A percentile compares a stretch with the other conserved stretches of the same genome.
Evolutionary conservation across 1,139 yeast species (phyloP).

Genomic region (Candida neerlandica): DNA sequence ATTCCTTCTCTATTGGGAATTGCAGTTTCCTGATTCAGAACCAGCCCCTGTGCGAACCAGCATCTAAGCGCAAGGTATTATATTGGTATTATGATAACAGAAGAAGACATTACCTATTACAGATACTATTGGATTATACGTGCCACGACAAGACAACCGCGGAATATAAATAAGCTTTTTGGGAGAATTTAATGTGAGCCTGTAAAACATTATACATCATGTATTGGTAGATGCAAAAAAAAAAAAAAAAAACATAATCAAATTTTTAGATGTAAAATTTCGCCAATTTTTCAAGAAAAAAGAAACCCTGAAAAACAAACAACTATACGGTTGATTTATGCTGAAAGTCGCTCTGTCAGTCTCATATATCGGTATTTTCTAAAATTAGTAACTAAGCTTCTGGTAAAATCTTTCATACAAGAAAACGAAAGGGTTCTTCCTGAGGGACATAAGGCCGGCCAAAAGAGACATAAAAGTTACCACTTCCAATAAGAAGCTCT

Average conservation of each 20-base stretch:
- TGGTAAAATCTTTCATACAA: no score
- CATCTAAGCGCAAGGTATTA: neutral
- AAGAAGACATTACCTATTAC: no score
- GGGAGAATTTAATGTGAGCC: neutral
- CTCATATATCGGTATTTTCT: no score
- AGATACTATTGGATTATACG: no score
- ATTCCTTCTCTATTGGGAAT: neutral
- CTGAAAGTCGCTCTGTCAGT: no score
- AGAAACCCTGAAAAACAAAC: neutral
- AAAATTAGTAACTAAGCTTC: no score
- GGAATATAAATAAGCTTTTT: neutral
- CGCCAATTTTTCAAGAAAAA: neutral
- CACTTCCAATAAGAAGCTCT: no score
- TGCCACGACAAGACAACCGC: no score
- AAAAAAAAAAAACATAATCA: no score
- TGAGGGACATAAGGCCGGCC: no score
- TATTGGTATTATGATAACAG: neutral
- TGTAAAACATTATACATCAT: neutral
- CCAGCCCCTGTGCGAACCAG: neutral
- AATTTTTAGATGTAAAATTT: neutral
- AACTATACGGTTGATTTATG: no score
- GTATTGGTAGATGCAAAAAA: neutral
- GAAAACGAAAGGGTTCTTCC: no score
- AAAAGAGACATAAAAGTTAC: neutral
- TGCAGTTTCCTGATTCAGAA: neutral